Evolutionary conservation across 768 basidiomycete genomes (phyloP).

Genomic region (Trametes meyenii): DNA sequence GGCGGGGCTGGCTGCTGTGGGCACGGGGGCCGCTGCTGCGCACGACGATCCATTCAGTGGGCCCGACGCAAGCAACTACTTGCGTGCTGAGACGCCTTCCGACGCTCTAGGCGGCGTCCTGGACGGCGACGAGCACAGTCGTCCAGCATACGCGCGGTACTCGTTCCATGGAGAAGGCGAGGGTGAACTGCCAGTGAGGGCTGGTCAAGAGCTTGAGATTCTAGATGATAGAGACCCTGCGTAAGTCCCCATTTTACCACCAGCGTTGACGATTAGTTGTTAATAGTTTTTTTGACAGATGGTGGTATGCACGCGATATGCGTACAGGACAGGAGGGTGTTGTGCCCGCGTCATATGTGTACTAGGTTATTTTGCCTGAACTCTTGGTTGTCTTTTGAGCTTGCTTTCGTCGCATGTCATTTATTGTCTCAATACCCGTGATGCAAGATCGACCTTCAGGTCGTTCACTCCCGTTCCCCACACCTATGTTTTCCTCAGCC

Average conservation of each 20-base stretch:
- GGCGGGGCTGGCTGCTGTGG: slow-evolving; percentile 41
- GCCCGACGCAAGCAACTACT: slow-evolving; percentile 75
- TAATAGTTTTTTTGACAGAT: slow-evolving; percentile 49
- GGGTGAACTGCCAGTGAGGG: slow-evolving; percentile 71
- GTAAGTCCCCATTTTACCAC: slow-evolving; percentile 46
- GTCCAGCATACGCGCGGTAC: slow-evolving; percentile 80
- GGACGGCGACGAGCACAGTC: slow-evolving; percentile 65
- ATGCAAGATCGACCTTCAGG: slow-evolving; percentile 41
- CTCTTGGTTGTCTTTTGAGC: slow-evolving; percentile 23
- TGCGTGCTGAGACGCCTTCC: slow-evolving; percentile 81
- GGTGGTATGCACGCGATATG: slow-evolving; percentile 92
- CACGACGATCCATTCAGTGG: slow-evolving; percentile 59
- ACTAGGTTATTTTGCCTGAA: slow-evolving; percentile 46
- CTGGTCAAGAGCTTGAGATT: slow-evolving; percentile 74
- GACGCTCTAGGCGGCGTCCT: slow-evolving; percentile 67
- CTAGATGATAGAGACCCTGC: slow-evolving; percentile 80
- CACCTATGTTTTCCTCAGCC: background rate
- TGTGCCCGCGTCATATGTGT: slow-evolving; percentile 90
- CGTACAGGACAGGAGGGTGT: slow-evolving; percentile 84
- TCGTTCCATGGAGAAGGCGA: slow-evolving; percentile 81
- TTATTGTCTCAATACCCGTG: slow-evolving; percentile 40
- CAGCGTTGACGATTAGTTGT: slow-evolving; percentile 3
- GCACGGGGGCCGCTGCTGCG: slow-evolving; percentile 18
- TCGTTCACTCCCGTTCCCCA: slow-evolving; percentile 35
- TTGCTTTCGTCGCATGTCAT: slow-evolving; percentile 32